A percentile compares a stretch with the other conserved stretches of the same genome.
Evolutionary conservation across 495 filamentous ascomycete genomes (phyloP).

Genomic region (Podospora appendiculata): DNA sequence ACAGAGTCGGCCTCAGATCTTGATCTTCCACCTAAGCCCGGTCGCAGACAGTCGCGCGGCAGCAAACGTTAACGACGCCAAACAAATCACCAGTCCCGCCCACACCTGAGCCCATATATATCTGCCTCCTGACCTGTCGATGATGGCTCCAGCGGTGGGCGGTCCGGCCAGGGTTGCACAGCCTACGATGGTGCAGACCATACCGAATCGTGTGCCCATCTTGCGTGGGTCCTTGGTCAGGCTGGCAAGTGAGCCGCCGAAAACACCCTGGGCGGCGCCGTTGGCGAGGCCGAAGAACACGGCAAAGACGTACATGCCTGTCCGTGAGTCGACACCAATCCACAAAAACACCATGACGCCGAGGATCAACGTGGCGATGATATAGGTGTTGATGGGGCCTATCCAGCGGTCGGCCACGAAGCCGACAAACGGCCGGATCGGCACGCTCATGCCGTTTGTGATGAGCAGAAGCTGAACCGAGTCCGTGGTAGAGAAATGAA

Average conservation of each 20-base stretch:
- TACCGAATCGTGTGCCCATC: conserved; percentile 38
- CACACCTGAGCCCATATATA: conserved; percentile 36
- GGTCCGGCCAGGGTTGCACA: conserved; percentile 37
- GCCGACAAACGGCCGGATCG: conserved; percentile 27
- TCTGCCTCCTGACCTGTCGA: conserved; percentile 24
- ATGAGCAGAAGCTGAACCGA: conserved; percentile 36
- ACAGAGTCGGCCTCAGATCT: conserved; percentile 13
- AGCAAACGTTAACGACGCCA: conserved; percentile 15
- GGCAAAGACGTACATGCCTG: conserved; percentile 35
- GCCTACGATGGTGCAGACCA: conserved; percentile 32
- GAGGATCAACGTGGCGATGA: conserved; percentile 21
- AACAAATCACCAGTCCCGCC: conserved; percentile 28
- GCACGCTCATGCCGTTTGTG: conserved; percentile 32
- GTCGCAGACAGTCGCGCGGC: conserved; percentile 10
- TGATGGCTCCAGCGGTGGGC: conserved; percentile 36
- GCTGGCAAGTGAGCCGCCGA: conserved; percentile 28
- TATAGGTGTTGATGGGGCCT: conserved; percentile 33
- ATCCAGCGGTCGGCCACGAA: conserved; percentile 30
- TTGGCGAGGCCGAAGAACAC: conserved; percentile 33
- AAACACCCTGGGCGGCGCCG: conserved; percentile 31
- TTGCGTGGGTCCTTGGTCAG: conserved; percentile 30
- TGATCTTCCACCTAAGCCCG: conserved; percentile 18
- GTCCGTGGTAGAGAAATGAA: conserved; percentile 29
- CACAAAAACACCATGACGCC: conserved; percentile 29
- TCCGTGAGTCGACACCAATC: conserved; percentile 25